These are phyloP conservation scores for Gautieria morchelliformis DNA, from an alignment of 768 basidiomycete genomes.

Conservation along the genomic window DNA sequence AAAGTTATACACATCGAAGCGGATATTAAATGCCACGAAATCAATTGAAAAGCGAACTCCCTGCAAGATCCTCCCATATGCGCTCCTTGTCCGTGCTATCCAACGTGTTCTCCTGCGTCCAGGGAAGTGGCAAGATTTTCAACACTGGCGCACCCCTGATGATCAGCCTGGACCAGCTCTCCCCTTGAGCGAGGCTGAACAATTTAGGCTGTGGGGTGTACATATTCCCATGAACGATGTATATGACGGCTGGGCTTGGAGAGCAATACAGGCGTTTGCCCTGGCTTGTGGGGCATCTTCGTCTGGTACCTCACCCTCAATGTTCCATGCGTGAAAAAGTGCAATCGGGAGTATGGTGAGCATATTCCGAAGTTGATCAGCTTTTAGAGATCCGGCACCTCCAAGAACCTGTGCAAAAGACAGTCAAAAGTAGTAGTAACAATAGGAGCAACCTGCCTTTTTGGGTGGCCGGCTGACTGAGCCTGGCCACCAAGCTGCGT, in stretches of 20 bases:
- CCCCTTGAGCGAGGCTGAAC: conserved; percentile 9
- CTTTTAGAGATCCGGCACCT: neutral
- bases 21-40: conserved; percentile 9
- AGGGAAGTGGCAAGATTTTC: conserved; percentile 17
- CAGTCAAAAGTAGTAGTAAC: neutral
- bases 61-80: conserved; percentile 16
- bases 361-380: neutral
- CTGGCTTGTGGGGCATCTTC: neutral
- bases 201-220: conserved; percentile 7
- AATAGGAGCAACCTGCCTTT: neutral
- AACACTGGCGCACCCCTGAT: conserved; percentile 15
- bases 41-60: conserved; percentile 13
- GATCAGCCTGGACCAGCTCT: conserved; percentile 12
- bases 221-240: conserved; percentile 15
- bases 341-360: neutral
- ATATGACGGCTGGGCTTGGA: conserved; percentile 21
- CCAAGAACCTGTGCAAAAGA: neutral
- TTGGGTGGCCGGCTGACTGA: neutral
- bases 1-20: neutral
- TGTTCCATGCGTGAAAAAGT: neutral
- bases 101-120: conserved; percentile 14
- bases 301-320: neutral
- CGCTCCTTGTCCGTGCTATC: conserved; percentile 11
- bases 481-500: neutral
- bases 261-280: conserved; percentile 11